Conservation (phyloP, 441 rosid genomes). For the Arabidopsis hybrid region DNA sequence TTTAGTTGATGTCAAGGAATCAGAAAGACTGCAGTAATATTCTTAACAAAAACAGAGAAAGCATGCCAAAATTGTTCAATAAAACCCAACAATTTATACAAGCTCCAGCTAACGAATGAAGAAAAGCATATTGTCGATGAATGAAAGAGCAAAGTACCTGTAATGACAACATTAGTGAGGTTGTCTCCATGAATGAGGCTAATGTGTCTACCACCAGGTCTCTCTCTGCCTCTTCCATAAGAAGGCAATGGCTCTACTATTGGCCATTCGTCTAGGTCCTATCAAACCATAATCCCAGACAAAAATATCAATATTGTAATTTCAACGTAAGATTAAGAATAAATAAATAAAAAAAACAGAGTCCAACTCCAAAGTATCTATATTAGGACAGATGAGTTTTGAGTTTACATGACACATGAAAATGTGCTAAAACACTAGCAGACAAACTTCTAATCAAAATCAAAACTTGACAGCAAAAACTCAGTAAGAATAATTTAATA, state of each 20-base stretch:
- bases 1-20: not conserved
- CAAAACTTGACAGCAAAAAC: conserved; percentile 35
- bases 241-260: conserved; percentile 88
- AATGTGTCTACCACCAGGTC: conserved; percentile 88
- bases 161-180: conserved; percentile 74
- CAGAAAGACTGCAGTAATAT: conserved; percentile 9
- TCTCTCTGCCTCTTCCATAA: conserved; percentile 98
- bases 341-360: not conserved
- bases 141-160: conserved; percentile 52
- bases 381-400: not conserved
- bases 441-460: conserved; percentile 18
- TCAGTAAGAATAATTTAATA: conserved; percentile 10
- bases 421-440: conserved; percentile 32
- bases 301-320: conserved; percentile 16
- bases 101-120: not conserved
- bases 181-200: conserved; percentile 96
- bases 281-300: conserved; percentile 37
- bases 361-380: not conserved
- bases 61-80: not conserved
- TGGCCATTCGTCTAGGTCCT: conserved; percentile 89
- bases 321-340: not conserved
- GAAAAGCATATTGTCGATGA: not conserved
- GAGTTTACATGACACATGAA: conserved; percentile 19
- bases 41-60: conserved; percentile 14
- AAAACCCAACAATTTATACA: not conserved